Conservation (phyloP, 202 grass and related monocot genomes). For the Musa balbisiana region DNA sequence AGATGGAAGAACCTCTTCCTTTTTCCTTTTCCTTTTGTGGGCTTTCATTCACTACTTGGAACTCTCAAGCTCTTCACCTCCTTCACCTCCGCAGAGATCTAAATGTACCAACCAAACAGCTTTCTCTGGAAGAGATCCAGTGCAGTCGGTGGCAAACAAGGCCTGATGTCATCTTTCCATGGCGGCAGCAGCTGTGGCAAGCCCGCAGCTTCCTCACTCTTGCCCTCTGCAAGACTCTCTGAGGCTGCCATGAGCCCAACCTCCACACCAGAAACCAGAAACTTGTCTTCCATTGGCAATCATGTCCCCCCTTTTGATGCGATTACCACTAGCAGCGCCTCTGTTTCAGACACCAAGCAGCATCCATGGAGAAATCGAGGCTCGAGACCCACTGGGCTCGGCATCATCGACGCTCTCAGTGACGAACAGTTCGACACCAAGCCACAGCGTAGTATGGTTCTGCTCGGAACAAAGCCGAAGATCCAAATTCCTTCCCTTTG, state of each 20-base stretch:
- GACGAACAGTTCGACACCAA: slow-evolving; percentile 31
- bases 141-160: slow-evolving; percentile 46
- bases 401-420: slow-evolving; percentile 73
- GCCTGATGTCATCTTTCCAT: slow-evolving; percentile 23
- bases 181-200: not conserved
- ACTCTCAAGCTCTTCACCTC: not conserved
- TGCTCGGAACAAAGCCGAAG: slow-evolving; percentile 71
- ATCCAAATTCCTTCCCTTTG: slow-evolving; percentile 65
- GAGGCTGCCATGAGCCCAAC: slow-evolving; percentile 69
- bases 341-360: not conserved
- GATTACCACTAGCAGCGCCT: slow-evolving; percentile 32
- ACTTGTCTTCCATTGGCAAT: slow-evolving; percentile 42
- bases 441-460: slow-evolving; percentile 43
- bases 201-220: slow-evolving; percentile 31
- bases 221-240: slow-evolving; percentile 15
- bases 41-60: not conserved
- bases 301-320: slow-evolving; percentile 31
- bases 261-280: slow-evolving; percentile 75
- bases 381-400: slow-evolving; percentile 15
- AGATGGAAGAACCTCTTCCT: not conserved
- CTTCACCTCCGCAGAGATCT: too few relatives aligned
- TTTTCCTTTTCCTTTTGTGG: not conserved
- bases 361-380: not conserved
- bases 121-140: slow-evolving; percentile 65
- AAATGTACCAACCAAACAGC: not conserved